Conservation (phyloP, 352 stramenopile species). For the Globisporangium paroecandrum region DNA sequence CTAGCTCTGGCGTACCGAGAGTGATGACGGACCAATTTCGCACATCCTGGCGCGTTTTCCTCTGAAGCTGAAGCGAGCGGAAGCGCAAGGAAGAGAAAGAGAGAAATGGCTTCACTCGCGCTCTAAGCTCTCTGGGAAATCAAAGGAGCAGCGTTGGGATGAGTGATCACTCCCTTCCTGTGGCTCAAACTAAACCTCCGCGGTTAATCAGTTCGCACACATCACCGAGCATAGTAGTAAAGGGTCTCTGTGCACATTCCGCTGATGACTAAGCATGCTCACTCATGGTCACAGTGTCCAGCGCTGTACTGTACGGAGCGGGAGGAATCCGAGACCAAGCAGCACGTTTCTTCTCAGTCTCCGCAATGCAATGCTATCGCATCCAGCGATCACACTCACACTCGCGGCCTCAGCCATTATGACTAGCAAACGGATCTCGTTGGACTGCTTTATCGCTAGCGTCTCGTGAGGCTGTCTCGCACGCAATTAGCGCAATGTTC, state of each 20-base stretch:
- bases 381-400: neutral
- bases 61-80: too few relatives aligned
- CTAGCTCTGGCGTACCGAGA: neutral
- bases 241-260: neutral
- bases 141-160: neutral
- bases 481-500: neutral
- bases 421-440: neutral
- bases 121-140: neutral
- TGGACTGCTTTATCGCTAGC: neutral
- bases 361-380: neutral
- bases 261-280: neutral
- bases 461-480: neutral
- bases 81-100: neutral
- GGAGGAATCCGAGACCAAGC: neutral
- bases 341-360: neutral
- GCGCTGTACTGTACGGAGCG: neutral
- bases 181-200: neutral
- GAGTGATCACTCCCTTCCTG: neutral
- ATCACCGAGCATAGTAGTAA: neutral
- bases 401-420: too few relatives aligned
- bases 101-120: neutral
- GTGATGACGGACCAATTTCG: neutral
- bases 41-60: neutral
- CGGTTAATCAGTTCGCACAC: neutral
- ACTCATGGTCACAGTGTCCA: neutral